phyloP scores from a whole-genome alignment of 208 protist species.

The Leishmania braziliensis region DNA sequence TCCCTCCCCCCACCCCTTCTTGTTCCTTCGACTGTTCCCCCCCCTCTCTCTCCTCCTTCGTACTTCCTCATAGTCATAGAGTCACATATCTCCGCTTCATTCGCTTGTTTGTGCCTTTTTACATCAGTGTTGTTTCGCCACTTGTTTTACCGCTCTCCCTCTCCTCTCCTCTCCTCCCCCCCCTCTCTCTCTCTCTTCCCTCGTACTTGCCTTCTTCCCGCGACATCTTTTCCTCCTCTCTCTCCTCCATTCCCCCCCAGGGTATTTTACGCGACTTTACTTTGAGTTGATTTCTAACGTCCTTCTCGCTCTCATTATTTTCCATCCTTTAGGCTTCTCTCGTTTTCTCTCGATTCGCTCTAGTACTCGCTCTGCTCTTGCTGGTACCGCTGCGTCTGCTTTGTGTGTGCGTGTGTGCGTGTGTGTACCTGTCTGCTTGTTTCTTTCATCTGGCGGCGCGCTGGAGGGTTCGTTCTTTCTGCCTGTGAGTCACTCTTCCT shows the following conservation, averaged over 20 bases:
- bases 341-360: background rate
- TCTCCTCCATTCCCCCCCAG: constrained; percentile 8
- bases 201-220: constrained; percentile 1
- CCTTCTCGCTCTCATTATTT: constrained; percentile 1
- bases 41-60: background rate
- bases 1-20: background rate
- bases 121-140: background rate
- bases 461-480: background rate
- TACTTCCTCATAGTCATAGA: background rate
- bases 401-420: background rate
- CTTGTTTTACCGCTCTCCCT: background rate
- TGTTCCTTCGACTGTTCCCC: background rate
- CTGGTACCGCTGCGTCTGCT: too few species aligned
- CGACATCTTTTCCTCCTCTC: too few species aligned
- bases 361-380: too few species aligned
- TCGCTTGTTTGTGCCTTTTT: background rate
- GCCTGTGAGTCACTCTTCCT: background rate
- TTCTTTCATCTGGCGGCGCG: background rate
- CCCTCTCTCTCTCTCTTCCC: background rate
- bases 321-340: background rate
- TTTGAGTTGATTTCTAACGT: background rate
- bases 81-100: background rate
- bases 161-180: background rate
- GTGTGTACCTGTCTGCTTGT: background rate
- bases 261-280: background rate